These are phyloP conservation scores for Alectoria sarmentosa DNA, from an alignment of 495 filamentous ascomycete genomes.

Conservation along the genomic window DNA sequence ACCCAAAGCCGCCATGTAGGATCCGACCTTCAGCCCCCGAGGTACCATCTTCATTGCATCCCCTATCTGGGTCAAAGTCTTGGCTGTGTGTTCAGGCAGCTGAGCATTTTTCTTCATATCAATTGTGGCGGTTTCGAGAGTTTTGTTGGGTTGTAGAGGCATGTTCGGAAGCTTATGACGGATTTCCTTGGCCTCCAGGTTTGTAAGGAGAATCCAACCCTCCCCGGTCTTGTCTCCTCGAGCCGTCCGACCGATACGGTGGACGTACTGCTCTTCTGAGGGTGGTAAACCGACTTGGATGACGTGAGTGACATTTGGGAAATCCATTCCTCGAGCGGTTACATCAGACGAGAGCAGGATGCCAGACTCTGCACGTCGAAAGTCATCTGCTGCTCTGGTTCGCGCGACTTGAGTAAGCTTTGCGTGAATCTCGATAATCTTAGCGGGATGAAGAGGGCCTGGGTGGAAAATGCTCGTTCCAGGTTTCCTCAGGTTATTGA, in stretches of 20 bases:
- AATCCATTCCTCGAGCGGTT: slow-evolving; percentile 85
- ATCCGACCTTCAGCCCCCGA: slow-evolving; percentile 38
- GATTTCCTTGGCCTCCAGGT: slow-evolving; percentile 47
- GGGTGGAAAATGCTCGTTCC: slow-evolving; percentile 24
- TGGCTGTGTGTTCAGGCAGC: slow-evolving; percentile 27
- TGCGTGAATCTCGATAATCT: slow-evolving; percentile 68
- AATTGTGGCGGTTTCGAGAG: slow-evolving; percentile 44
- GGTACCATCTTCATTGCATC: slow-evolving; percentile 33
- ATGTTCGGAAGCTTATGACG: slow-evolving; percentile 47
- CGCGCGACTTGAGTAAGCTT: slow-evolving; percentile 63
- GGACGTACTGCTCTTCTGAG: slow-evolving; percentile 61
- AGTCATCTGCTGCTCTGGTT: slow-evolving; percentile 59
- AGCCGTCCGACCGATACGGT: slow-evolving; percentile 66
- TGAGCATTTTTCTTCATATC: slow-evolving; percentile 43
- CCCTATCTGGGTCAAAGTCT: slow-evolving; percentile 34
- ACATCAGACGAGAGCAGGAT: slow-evolving; percentile 92
- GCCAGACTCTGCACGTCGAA: slow-evolving; percentile 54
- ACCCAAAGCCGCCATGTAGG: slow-evolving; percentile 49
- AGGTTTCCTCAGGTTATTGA: slow-evolving; percentile 44
- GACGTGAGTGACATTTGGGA: slow-evolving; percentile 65
- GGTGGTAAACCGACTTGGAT: slow-evolving; percentile 60
- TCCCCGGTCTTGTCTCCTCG: slow-evolving; percentile 72
- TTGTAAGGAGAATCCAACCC: slow-evolving; percentile 68
- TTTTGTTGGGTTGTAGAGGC: slow-evolving; percentile 56
- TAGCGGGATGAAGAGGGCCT: slow-evolving; percentile 41